These are phyloP conservation scores for Myriosclerotinia curreyana DNA, from an alignment of 2,329 filamentous ascomycete species.

Conservation along the genomic window DNA sequence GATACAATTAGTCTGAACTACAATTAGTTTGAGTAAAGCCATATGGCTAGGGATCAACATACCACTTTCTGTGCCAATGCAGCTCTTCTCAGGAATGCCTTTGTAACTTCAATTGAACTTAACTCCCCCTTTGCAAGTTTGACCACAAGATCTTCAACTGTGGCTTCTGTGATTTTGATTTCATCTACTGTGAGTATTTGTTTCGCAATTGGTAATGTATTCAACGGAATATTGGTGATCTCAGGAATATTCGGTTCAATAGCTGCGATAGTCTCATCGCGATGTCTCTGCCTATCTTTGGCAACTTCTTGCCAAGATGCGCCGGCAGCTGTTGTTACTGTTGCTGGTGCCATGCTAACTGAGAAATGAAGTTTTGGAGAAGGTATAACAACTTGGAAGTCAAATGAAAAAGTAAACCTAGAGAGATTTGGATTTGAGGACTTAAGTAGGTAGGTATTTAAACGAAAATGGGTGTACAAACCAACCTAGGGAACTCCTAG, in stretches of 20 bases:
- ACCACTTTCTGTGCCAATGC: slow-evolving; percentile 51
- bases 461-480: neutral
- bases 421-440: neutral
- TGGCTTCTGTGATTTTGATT: slow-evolving; percentile 49
- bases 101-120: slow-evolving; percentile 46
- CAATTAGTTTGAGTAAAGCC: neutral
- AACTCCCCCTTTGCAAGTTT: slow-evolving; percentile 46
- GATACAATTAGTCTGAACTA: slow-evolving; percentile 45
- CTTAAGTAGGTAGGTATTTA: neutral
- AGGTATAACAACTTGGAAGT: neutral
- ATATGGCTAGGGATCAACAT: slow-evolving; percentile 3
- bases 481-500: no score
- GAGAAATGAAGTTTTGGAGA: neutral
- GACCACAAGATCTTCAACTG: slow-evolving; percentile 47
- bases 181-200: slow-evolving; percentile 47
- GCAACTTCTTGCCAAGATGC: slow-evolving; percentile 49
- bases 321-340: slow-evolving; percentile 35
- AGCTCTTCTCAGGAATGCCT: slow-evolving; percentile 54
- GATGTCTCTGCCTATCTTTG: slow-evolving; percentile 45
- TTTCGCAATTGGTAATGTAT: slow-evolving; percentile 48
- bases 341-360: slow-evolving; percentile 33
- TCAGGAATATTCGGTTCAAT: slow-evolving; percentile 44
- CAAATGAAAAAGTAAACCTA: neutral
- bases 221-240: slow-evolving; percentile 42
- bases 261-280: slow-evolving; percentile 45